Conservation (phyloP, 2,329 filamentous ascomycete species). For the Penicillium sp. region DNA sequence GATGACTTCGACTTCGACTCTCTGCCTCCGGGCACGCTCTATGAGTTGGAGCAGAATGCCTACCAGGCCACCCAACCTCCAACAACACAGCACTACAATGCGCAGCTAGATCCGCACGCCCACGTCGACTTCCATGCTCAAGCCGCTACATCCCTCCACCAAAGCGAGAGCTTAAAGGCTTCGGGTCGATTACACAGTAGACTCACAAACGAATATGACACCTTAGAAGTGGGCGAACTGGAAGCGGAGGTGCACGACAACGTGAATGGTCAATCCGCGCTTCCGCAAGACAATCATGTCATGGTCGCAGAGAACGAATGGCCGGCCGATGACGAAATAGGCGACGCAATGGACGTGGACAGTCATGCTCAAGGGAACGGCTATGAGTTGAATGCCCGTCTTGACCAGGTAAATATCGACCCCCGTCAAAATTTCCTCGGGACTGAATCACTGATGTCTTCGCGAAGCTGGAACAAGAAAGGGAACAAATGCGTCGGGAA, state of each 20-base stretch:
- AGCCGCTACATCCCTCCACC: slow-evolving; percentile 5
- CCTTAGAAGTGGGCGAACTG: slow-evolving; percentile 44
- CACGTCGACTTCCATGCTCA: slow-evolving; percentile 8
- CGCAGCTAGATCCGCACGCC: slow-evolving; percentile 9
- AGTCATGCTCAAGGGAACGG: slow-evolving; percentile 13
- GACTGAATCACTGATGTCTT: slow-evolving; percentile 11
- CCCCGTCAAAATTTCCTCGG: background rate
- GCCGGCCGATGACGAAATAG: slow-evolving; percentile 9
- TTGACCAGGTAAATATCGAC: slow-evolving; percentile 28
- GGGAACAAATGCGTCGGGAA: slow-evolving; percentile 40
- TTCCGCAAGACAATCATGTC: slow-evolving; percentile 10
- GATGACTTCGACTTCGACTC: slow-evolving; percentile 50
- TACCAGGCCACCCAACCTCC: slow-evolving; percentile 43
- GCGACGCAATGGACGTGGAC: slow-evolving; percentile 24
- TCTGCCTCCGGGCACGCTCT: slow-evolving; percentile 42
- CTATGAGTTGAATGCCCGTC: slow-evolving; percentile 16
- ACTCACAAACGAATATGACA: slow-evolving; percentile 42
- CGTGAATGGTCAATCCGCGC: slow-evolving; percentile 18
- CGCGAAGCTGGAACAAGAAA: slow-evolving; percentile 40
- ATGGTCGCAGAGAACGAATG: slow-evolving; percentile 7
- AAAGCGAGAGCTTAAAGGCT: slow-evolving; percentile 24
- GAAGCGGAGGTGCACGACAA: slow-evolving; percentile 46
- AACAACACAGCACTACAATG: slow-evolving; percentile 19
- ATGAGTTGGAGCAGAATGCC: slow-evolving; percentile 48
- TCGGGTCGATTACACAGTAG: slow-evolving; percentile 34